Conservation (phyloP, 2,329 filamentous ascomycete genomes). For the Cordyceps cicadae region DNA sequence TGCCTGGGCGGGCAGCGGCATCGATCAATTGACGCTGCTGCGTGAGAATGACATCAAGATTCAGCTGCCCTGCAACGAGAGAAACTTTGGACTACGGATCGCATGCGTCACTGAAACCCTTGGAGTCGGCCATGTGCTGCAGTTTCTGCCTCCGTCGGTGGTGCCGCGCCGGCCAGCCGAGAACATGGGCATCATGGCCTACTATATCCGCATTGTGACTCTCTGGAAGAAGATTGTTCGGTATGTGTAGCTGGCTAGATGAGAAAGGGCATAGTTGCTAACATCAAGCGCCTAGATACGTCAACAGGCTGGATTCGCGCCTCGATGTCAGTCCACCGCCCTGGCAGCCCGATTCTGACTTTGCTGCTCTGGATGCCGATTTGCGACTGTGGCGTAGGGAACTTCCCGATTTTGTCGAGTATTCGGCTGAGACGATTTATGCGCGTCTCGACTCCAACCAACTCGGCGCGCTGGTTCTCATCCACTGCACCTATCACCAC, state of each 20-base stretch:
- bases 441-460: constrained; percentile 38
- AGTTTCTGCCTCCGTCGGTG: constrained; percentile 31
- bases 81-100: constrained; percentile 34
- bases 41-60: constrained; percentile 34
- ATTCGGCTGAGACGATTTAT: constrained; percentile 36
- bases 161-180: constrained; percentile 31
- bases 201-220: constrained; percentile 33
- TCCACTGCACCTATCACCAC: constrained; percentile 40
- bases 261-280: neutral
- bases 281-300: constrained; percentile 22
- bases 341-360: constrained; percentile 36
- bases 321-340: constrained; percentile 31
- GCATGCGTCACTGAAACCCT: constrained; percentile 32
- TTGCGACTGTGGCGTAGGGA: constrained; percentile 32
- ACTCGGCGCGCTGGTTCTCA: constrained; percentile 34
- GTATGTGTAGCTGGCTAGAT: constrained; percentile 13
- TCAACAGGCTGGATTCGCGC: constrained; percentile 32
- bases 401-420: constrained; percentile 36
- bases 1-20: constrained; percentile 32
- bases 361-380: constrained; percentile 32
- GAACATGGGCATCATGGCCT: constrained; percentile 37
- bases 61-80: constrained; percentile 32
- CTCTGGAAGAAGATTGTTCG: constrained; percentile 33
- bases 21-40: constrained; percentile 30
- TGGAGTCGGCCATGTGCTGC: constrained; percentile 31